Base-by-base conservation (phyloP, 2,329 filamentous ascomycete species). In the Emergomyces africanus region DNA sequence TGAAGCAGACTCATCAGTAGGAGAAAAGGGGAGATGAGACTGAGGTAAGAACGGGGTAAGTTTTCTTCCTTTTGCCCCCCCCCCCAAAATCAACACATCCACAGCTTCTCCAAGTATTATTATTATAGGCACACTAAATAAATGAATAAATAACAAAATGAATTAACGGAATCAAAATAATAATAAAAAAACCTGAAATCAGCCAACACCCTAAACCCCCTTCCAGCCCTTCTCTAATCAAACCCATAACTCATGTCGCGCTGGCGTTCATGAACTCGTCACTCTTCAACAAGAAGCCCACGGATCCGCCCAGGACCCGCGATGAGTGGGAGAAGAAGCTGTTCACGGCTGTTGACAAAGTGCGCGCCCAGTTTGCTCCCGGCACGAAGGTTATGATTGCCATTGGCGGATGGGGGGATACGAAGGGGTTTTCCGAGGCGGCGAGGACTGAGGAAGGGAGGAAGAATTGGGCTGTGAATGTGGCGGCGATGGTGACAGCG, bases 391-490 rank as follows among this genome's bases (percentile, higher is more conserved):
- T 88, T 50, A 79, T 85, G 72, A 76, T 88, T 49, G 84, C 86
- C 25, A 82, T 89, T 63, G 86, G 86, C 5, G 86, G 85, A 51
- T 89, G 86, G 85, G 84, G 84, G 0, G 82, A 87, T 63, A 83
- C 79, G 1, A 68, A 70, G 14, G 84, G 84, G 0, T 88, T 86
- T 64, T 76, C 78, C 1, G 68, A 60, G 8, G 83, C 79, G 0
- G 81, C 83, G 1, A 72, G 71, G 54, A 76, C 75, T 3, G 72
- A 77, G 1, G 63, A 68, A 14, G 78, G 76, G 1, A 79, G 84
- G 28, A 75, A 75, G 62, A 71, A 72, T 5, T 88, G 85, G 72
- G 82, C 84, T 1, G 70, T 70, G n/a, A 85, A 85, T 64, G 77
- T 87, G 9, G 79, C 77, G 39, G 72, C 70, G 55, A 85, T 87